Evolutionary conservation across 257 asterid species (phyloP), one percentile per base, ranked within the genome.

Genomic region (Knoxia roxburghii): DNA sequence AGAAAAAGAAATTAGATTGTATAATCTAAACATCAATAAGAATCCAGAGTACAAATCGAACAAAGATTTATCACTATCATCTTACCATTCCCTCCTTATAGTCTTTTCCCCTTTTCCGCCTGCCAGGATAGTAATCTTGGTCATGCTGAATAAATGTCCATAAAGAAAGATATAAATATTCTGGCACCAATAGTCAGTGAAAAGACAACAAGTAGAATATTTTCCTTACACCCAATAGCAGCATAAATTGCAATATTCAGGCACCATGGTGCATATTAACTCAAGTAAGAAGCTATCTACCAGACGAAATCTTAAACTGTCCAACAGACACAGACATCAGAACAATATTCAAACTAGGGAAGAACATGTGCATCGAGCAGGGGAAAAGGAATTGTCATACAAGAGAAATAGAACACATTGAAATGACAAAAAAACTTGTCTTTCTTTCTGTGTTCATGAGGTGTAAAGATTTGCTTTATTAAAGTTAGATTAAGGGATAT

Each of bases 91-190:
- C 97, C 84, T 87, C 87, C 67, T 84, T 71, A 77, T 87, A 92
- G 72, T 92, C 95, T 83, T 92, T 84, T 77, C 98, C 98, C 75
- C 97, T 81, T 79, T 92, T 92, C 76, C 98, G 83, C 81, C 98
- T 82, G 41, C 98, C 97, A 72, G 97, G 97, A 72, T 89, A 88
- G 83, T 87, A 86, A 80, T 92, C 98, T 74, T 92, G 98, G 68
- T 92, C 98, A 40, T 80, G 64, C 98, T 92, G 91, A 80, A 79
- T 4, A 50, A 40, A 57, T 56, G 61, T 65, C 43, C 46, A 68
- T 43, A 32, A 60, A 54, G 10, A 18, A 30, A 52, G 41, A 58
- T 12, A 29, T 77, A 21, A 83, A 65, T 54, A 50, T 63, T 66
- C 53, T 41, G 26, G 24, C 46, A 11, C 33, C 68, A 39, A 48